phyloP scores from a whole-genome alignment of 2,329 filamentous ascomycete species.

The Mollisiaceae sp. region DNA sequence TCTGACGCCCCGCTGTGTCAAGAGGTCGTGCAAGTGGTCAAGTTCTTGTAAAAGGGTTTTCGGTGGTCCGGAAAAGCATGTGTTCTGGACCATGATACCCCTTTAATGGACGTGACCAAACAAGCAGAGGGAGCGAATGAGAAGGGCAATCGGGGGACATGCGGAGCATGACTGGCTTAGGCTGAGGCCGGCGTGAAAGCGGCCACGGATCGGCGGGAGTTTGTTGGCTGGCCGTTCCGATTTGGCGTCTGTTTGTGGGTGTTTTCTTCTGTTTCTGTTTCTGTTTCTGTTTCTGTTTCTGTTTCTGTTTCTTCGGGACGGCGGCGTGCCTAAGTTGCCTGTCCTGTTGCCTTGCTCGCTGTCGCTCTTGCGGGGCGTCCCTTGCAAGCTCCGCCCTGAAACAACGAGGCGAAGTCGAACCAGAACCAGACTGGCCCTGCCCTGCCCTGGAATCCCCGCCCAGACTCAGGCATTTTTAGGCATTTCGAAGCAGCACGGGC shows the following conservation, averaged over 20 bases:
- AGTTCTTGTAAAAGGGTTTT: neutral
- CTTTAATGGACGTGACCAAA: neutral
- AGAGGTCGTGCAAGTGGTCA: neutral
- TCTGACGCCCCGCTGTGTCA: constrained; percentile 4
- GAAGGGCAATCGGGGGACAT: neutral
- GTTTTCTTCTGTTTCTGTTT: neutral
- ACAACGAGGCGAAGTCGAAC: constrained; percentile 4
- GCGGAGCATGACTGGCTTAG: neutral
- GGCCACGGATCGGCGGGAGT: too few species aligned
- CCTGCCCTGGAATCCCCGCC: too few species aligned
- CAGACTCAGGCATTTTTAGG: too few species aligned
- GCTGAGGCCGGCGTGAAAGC: neutral
- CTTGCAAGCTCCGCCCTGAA: neutral
- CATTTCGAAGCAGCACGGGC: too few species aligned
- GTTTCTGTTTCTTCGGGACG: too few species aligned
- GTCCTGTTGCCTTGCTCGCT: too few species aligned
- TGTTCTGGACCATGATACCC: neutral
- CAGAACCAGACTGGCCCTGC: too few species aligned
- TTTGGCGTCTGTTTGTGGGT: constrained; percentile 1
- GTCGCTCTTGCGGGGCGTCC: too few species aligned
- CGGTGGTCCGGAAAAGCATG: neutral
- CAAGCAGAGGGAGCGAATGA: neutral
- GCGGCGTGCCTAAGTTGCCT: too few species aligned
- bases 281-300: too few species aligned
- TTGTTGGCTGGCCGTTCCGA: neutral